These are phyloP conservation scores for Flaveria brownii DNA, from an alignment of 129 eudicot species.

Conservation along the genomic window DNA sequence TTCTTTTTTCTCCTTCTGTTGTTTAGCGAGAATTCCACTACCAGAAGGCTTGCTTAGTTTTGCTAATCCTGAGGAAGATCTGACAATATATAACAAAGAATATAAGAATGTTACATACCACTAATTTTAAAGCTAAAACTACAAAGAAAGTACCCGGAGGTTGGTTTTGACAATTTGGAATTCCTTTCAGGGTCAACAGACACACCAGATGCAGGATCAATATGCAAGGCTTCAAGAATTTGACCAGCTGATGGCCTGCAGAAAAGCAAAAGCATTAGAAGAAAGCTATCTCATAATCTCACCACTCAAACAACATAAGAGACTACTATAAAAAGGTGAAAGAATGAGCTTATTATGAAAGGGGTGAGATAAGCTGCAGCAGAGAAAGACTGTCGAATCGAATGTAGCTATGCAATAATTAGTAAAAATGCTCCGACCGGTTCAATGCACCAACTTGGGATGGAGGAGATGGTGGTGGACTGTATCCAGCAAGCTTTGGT, in stretches of 20 bases:
- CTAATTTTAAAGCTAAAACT: constrained; percentile 9
- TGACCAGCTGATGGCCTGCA: constrained; percentile 89
- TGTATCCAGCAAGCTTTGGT: constrained; percentile 77
- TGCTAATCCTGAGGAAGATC: constrained; percentile 80
- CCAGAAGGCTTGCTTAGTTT: constrained; percentile 77
- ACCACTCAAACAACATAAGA: constrained; percentile 25
- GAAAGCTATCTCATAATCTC: constrained; percentile 25
- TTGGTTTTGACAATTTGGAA: constrained; percentile 58
- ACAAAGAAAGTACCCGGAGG: constrained; percentile 53
- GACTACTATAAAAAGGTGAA: constrained; percentile 36
- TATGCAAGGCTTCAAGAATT: constrained; percentile 95
- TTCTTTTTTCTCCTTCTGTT: constrained; percentile 87
- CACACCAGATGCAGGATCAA: constrained; percentile 98
- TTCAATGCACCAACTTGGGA: constrained; percentile 65
- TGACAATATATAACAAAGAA: constrained; percentile 35
- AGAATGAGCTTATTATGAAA: constrained; percentile 45
- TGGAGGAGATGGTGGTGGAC: constrained; percentile 91
- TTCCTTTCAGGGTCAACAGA: constrained; percentile 71
- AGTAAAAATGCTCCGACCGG: constrained; percentile 99
- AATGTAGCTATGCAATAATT: constrained; percentile 83
- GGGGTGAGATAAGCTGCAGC: constrained; percentile 59
- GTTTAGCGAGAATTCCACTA: constrained; percentile 62
- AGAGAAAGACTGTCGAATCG: constrained; percentile 64
- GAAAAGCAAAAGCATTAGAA: constrained; percentile 49
- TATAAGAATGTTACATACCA: constrained; percentile 8